These are phyloP conservation scores for Pseudozyma sp. DNA, from an alignment of 1,284 basidiomycete genomes.

Conservation along the genomic window DNA sequence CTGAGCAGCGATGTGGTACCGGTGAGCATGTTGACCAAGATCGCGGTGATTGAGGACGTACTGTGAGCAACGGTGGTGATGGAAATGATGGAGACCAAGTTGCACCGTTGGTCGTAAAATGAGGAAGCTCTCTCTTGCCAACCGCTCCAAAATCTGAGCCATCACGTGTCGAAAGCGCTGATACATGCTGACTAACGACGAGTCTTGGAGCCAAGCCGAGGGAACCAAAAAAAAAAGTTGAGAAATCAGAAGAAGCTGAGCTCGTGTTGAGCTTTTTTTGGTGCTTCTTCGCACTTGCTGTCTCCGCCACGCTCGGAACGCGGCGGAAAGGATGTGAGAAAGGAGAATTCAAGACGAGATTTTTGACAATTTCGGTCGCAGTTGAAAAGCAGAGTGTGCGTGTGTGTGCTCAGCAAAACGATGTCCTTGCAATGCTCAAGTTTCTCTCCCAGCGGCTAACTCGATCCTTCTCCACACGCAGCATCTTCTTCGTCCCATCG, in stretches of 20 bases:
- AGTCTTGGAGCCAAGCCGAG: too few species aligned
- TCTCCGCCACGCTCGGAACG: conserved; percentile 18
- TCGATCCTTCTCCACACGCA: background rate
- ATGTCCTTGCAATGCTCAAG: background rate
- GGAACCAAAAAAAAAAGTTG: conserved; percentile 21
- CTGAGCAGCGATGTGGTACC: conserved; percentile 30
- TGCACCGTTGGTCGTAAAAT: background rate
- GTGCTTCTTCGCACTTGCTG: background rate
- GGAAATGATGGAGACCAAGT: too few species aligned
- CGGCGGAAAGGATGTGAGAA: conserved; percentile 24
- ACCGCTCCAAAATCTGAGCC: conserved; percentile 13
- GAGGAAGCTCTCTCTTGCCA: conserved; percentile 1
- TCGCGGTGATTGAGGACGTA: background rate
- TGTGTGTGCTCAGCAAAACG: conserved; percentile 20
- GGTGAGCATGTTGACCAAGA: conserved; percentile 23
- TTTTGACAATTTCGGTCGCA: conserved; percentile 9
- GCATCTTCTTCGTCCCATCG: too few species aligned
- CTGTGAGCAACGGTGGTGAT: conserved; percentile 1
- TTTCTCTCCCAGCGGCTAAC: too few species aligned
- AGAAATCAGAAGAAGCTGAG: conserved; percentile 32
- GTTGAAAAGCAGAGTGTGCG: background rate
- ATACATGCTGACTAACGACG: conserved; percentile 21
- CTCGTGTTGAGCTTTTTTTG: background rate
- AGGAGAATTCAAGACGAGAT: conserved; percentile 10
- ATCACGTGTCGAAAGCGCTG: conserved; percentile 23